Percentiles rank a stretch among this genome's conserved stretches.
Conservation (phyloP, 2,329 filamentous ascomycete genomes). For the Scolecobasidium constrictum region DNA sequence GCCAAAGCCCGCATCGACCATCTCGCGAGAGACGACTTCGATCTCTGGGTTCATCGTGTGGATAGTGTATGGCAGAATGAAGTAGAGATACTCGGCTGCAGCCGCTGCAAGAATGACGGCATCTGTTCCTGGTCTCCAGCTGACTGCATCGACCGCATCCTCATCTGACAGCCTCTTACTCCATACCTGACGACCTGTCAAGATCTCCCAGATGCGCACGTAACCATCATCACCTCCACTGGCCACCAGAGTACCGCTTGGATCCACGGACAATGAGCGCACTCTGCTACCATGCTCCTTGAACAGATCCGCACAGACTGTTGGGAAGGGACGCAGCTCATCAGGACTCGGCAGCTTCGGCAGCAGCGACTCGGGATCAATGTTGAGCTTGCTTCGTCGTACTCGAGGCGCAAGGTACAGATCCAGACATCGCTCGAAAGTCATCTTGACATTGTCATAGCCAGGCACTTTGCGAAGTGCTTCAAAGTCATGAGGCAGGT, state of each 20-base stretch:
- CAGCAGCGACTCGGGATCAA: slow-evolving; percentile 84
- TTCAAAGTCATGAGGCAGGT: slow-evolving; percentile 70
- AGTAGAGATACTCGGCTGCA: slow-evolving; percentile 72
- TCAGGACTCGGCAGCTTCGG: slow-evolving; percentile 89
- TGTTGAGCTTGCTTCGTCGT: slow-evolving; percentile 88
- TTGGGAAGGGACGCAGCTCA: slow-evolving; percentile 90
- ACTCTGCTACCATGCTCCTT: slow-evolving; percentile 82
- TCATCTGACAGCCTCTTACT: slow-evolving; percentile 55
- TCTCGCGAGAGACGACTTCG: slow-evolving; percentile 61
- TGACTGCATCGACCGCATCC: slow-evolving; percentile 75
- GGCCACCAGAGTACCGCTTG: slow-evolving; percentile 74
- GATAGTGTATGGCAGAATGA: slow-evolving; percentile 56
- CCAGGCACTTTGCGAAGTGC: slow-evolving; percentile 85
- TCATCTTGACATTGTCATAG: slow-evolving; percentile 83
- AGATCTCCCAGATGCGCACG: slow-evolving; percentile 78
- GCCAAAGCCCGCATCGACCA: slow-evolving; percentile 85
- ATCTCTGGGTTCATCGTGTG: slow-evolving; percentile 59
- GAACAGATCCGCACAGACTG: slow-evolving; percentile 77
- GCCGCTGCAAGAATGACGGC: slow-evolving; percentile 73
- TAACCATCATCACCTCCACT: slow-evolving; percentile 92
- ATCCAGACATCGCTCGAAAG: slow-evolving; percentile 91
- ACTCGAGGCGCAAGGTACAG: slow-evolving; percentile 89
- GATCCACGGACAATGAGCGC: slow-evolving; percentile 73
- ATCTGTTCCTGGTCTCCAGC: slow-evolving; percentile 80
- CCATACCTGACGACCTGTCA: slow-evolving; percentile 82